These are phyloP conservation scores for Amylostereum areolatum DNA, from an alignment of 1,284 basidiomycete genomes.

Conservation along the genomic window DNA sequence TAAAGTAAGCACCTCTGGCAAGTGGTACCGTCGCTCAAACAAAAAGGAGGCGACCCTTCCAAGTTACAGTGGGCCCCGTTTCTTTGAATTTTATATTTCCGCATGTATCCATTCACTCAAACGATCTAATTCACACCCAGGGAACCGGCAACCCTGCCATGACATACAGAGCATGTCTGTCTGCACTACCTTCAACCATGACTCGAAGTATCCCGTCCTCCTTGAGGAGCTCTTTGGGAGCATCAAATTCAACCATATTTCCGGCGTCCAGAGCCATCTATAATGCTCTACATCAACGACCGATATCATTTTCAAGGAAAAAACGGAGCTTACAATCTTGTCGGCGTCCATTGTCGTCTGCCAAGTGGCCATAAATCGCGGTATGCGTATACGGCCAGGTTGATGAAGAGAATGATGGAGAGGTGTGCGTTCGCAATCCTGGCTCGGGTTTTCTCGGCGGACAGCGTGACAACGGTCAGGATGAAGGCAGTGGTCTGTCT, in stretches of 20 bases:
- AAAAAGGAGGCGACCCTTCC: no score
- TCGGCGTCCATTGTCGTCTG: slow-evolving; percentile 66
- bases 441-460: slow-evolving; percentile 6
- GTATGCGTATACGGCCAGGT: slow-evolving; percentile 38
- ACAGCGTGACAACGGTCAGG: slow-evolving; percentile 16
- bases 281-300: not conserved
- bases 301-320: not conserved
- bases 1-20: no score
- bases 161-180: slow-evolving; percentile 40
- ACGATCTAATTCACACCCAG: no score
- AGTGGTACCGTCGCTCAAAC: no score
- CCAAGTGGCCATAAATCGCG: slow-evolving; percentile 44
- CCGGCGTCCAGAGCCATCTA: slow-evolving; percentile 36
- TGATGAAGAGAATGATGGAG: slow-evolving; percentile 29
- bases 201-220: slow-evolving; percentile 45
- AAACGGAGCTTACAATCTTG: slow-evolving; percentile 25
- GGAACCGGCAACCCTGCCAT: slow-evolving; percentile 25
- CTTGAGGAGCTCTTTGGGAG: slow-evolving; percentile 54
- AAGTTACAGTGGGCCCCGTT: no score
- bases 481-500: slow-evolving; percentile 17
- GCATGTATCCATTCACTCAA: no score
- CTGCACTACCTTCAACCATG: slow-evolving; percentile 55
- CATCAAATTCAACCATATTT: slow-evolving; percentile 48
- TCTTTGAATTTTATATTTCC: no score
- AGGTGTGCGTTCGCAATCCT: slow-evolving; percentile 19